phyloP scores from a whole-genome alignment of 169 alveolate genomes.

The Cryptosporidium andersoni region DNA sequence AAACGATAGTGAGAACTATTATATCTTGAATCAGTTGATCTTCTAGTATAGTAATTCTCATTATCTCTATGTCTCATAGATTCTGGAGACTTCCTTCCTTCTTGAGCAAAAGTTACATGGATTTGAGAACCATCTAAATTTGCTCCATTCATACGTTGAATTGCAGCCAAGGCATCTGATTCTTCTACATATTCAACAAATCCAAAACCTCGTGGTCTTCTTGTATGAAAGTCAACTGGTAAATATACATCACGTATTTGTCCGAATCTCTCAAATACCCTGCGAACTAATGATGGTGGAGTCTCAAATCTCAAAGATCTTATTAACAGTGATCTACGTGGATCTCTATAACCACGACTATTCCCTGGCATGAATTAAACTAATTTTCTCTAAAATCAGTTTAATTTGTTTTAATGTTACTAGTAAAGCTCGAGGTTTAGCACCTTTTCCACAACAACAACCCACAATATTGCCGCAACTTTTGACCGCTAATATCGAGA shows the following conservation, averaged over 20 bases:
- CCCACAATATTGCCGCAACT: too few species aligned
- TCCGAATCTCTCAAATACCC: conserved; percentile 84
- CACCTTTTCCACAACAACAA: too few species aligned
- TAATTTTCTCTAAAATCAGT: neutral
- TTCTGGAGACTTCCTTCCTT: conserved; percentile 86
- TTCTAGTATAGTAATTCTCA: neutral
- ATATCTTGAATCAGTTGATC: neutral
- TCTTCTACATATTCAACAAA: conserved; percentile 85
- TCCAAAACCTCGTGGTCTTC: conserved; percentile 88
- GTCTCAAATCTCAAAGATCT: conserved; percentile 84
- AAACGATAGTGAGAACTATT: conserved; percentile 1
- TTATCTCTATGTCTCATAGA: conserved; percentile 77
- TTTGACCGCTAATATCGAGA: too few species aligned
- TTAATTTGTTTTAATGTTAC: neutral
- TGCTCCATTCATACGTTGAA: conserved; percentile 82
- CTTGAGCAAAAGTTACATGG: conserved; percentile 80
- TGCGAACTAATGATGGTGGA: conserved; percentile 82
- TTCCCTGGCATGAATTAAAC: neutral
- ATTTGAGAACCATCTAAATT: conserved; percentile 79
- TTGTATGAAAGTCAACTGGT: conserved; percentile 82
- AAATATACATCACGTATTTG: conserved; percentile 86
- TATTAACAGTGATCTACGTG: conserved; percentile 73
- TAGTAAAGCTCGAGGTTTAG: too few species aligned
- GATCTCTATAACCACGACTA: conserved; percentile 10
- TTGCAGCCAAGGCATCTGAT: conserved; percentile 85